Conservation (phyloP, 176 grass and related monocot genomes). For the Carex kokanica region DNA sequence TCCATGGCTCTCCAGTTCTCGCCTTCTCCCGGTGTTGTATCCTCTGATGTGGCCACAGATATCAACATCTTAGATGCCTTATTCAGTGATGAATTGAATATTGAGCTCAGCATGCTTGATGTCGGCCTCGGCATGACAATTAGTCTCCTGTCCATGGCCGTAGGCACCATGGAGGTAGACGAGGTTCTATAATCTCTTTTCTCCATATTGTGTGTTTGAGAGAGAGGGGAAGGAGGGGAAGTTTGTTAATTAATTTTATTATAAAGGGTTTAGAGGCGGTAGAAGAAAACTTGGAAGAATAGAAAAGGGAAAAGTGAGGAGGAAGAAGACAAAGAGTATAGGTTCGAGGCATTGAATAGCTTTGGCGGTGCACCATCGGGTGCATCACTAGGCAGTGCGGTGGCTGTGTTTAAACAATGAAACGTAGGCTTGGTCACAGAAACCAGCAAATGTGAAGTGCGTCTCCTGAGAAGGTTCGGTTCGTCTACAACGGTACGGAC, state of each 20-base stretch:
- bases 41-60: constrained; percentile 27
- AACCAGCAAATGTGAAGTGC: neutral
- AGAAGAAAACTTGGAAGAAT: neutral
- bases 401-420: constrained; percentile 16
- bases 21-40: constrained; percentile 1
- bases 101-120: constrained; percentile 8
- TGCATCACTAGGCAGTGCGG: constrained; percentile 4
- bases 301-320: neutral
- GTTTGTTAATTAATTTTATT: neutral
- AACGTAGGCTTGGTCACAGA: constrained; percentile 10
- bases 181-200: neutral
- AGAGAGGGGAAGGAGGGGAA: neutral
- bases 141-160: constrained; percentile 20
- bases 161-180: neutral
- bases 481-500: neutral
- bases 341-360: neutral
- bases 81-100: constrained; percentile 14
- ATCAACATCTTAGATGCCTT: constrained; percentile 34
- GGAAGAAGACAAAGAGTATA: neutral
- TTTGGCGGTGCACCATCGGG: neutral
- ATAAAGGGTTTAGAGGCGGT: neutral
- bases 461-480: neutral
- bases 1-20: constrained; percentile 23
- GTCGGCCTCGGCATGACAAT: constrained; percentile 21
- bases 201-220: neutral